phyloP scores from a whole-genome alignment of 805 yeast genomes.

The Priceomyces carsonii region DNA sequence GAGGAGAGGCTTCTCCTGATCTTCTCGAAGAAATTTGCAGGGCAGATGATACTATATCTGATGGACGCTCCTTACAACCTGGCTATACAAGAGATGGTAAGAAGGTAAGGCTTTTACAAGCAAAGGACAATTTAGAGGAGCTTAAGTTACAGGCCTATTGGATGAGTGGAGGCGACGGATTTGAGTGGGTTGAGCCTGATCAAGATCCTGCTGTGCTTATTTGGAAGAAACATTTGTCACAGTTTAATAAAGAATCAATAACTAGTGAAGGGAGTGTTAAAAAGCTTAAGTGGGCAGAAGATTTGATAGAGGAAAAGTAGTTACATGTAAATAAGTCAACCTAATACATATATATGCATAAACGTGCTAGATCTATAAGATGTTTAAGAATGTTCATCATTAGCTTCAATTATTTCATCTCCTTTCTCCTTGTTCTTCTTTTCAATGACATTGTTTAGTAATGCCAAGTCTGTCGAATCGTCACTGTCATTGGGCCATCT shows the following conservation, averaged over 20 bases:
- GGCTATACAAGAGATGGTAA: conserved; percentile 39
- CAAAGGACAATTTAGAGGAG: conserved; percentile 62
- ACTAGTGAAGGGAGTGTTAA: conserved; percentile 13
- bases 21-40: conserved; percentile 42
- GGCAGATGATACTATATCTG: conserved; percentile 21
- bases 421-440: conserved; percentile 2
- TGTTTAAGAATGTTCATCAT: conserved; percentile 8
- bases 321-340: conserved; percentile 9
- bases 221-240: conserved; percentile 35
- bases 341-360: conserved; percentile 1
- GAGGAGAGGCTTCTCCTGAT: conserved; percentile 31
- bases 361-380: conserved; percentile 2
- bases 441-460: conserved; percentile 5
- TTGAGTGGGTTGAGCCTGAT: conserved; percentile 89
- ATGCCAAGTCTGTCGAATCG: conserved; percentile 9
- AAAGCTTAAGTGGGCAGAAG: conserved; percentile 42
- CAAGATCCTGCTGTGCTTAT: conserved; percentile 78
- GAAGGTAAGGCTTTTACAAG: conserved; percentile 38
- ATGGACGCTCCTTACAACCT: conserved; percentile 29
- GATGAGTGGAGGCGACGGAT: conserved; percentile 84
- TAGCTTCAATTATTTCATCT: conserved; percentile 4
- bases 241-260: conserved; percentile 22
- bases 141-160: conserved; percentile 76
- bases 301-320: conserved; percentile 25
- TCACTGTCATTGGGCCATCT: conserved; percentile 10